Conservation (phyloP, 495 filamentous ascomycete species). For the Extremus antarcticus region DNA sequence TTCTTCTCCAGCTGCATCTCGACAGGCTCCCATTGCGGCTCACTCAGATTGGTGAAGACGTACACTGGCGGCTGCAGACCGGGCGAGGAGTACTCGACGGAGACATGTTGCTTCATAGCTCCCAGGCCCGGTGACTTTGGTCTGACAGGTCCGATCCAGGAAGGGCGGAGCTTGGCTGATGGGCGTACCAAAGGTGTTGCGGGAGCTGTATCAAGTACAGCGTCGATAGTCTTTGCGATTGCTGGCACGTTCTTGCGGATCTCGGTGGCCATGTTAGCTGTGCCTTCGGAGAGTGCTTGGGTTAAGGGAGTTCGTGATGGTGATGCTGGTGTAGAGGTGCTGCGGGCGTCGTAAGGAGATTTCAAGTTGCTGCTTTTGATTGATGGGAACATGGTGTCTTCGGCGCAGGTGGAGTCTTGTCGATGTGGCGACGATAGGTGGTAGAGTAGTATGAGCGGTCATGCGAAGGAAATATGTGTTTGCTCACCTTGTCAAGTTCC, state of each 20-base stretch:
- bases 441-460: background rate
- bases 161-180: slow-evolving; percentile 5
- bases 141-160: slow-evolving; percentile 17
- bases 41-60: slow-evolving; percentile 53
- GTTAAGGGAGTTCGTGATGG: background rate
- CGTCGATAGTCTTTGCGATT: slow-evolving; percentile 5
- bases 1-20: slow-evolving; percentile 42
- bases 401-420: background rate
- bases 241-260: background rate
- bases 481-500: background rate
- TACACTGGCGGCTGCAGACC: slow-evolving; percentile 51
- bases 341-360: slow-evolving; percentile 9
- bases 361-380: background rate
- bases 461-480: background rate
- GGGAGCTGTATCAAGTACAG: slow-evolving; percentile 1
- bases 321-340: background rate
- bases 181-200: background rate
- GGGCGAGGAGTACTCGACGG: slow-evolving; percentile 46
- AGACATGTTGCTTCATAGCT: slow-evolving; percentile 28
- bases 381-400: background rate
- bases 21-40: slow-evolving; percentile 50
- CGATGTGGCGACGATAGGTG: background rate
- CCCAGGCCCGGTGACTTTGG: background rate
- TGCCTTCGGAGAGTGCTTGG: background rate
- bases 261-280: slow-evolving; percentile 3